A percentile compares a stretch with the other conserved stretches of the same genome.
These are phyloP conservation scores for Akebia trifoliata DNA, from an alignment of 164 flowering plant genomes.

Conservation along the genomic window DNA sequence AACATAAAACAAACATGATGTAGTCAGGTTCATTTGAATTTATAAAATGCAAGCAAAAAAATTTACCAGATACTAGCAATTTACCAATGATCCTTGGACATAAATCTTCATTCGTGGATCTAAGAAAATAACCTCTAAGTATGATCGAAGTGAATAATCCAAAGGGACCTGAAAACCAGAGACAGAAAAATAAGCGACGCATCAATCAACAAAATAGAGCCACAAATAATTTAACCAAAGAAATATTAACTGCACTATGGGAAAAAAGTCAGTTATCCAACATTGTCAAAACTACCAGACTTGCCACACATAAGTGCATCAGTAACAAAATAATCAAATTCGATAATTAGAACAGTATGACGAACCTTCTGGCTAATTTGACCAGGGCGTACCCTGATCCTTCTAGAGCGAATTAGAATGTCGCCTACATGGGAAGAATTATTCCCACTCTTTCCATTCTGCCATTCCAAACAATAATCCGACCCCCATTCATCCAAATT, in stretches of 20 bases:
- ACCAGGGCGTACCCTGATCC: conserved; percentile 51
- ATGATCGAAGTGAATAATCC: conserved; percentile 53
- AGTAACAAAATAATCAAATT: too few species aligned
- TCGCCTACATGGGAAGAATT: conserved; percentile 40
- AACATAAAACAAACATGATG: not conserved
- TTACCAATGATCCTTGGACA: conserved; percentile 61
- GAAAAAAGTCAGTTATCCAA: not conserved
- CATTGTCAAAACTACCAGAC: not conserved
- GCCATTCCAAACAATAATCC: conserved; percentile 46
- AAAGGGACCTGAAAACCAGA: conserved; percentile 38
- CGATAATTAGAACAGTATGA: not conserved
- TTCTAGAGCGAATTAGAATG: conserved; percentile 42
- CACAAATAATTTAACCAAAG: not conserved
- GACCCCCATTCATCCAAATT: conserved; percentile 59
- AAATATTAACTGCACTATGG: not conserved
- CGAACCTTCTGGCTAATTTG: conserved; percentile 47
- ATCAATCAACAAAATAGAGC: not conserved
- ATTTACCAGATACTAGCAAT: not conserved
- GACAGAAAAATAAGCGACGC: not conserved
- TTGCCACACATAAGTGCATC: not conserved
- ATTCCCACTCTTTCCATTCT: conserved; percentile 17
- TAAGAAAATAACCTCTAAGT: conserved; percentile 53
- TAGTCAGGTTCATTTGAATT: not conserved
- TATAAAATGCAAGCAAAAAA: conserved; percentile 1
- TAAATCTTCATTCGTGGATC: conserved; percentile 57